Base-by-base conservation (phyloP, 352 stramenopile species). In the Blastocystis sp. region DNA sequence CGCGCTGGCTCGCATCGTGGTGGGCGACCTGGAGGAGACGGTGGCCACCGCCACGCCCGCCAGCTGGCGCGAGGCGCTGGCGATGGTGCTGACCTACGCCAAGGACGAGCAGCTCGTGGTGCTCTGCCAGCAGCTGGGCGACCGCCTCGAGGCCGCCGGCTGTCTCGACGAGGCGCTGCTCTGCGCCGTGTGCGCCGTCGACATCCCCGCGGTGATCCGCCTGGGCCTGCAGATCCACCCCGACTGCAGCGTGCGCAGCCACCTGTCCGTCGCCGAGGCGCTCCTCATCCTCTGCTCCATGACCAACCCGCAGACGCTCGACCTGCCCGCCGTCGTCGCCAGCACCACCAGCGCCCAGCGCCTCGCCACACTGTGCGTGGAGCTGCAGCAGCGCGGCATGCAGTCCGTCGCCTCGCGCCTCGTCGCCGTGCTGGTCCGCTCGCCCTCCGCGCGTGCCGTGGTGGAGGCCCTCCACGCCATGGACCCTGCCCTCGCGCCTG, bases 41-140 rank as follows among this genome's bases (percentile, higher is more conserved):
- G 90, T 98, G 3, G 93, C 93, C 21, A 93, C 52, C 96, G 94
- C 0, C 93, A 98, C 87, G 91, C 97, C n/a, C 2, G 88, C 89
- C 19, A 94, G 97, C 62, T 99, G 96, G 96, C 93, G 94, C 76
- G 95, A 99, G 89, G 98, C 96, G 21, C 90, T 99, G 38, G 96
- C 96, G 2, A 97, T 98, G 78, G 89, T 98, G 62, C 97, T 93
- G 38, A 98, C 96, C 1, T 99, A 99, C 90, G 95, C 93, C 28
- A 96, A 97, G 90, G 96, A 93, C 64, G 95, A 98, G 65, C 94
- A 99, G 91, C 98, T 99, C 88, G 93, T 95, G 52, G 91, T 89
- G 43, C 92, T 99, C 40, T 98, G 96, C 88, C 94, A 98, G 86
- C 93, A 94, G 43, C 91, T 99, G 19, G 96, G 95, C 23, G 92